A percentile compares a stretch with the other conserved stretches of the same genome.
phyloP scores from a whole-genome alignment of 306 rosid genomes.

The Fragaria nilgerrensis region DNA sequence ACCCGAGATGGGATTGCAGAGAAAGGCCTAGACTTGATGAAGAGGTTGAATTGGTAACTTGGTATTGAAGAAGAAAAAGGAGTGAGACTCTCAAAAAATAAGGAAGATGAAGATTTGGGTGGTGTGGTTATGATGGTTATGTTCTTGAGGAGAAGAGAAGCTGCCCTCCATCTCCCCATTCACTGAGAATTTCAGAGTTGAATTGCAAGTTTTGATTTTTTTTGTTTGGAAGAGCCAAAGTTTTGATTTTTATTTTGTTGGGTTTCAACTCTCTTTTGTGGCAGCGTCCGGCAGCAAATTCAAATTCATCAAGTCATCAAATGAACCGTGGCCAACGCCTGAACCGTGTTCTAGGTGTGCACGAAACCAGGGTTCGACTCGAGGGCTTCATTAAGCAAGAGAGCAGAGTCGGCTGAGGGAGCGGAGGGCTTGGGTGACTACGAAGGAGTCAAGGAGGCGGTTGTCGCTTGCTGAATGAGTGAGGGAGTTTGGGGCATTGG shows the following conservation, averaged over 20 bases:
- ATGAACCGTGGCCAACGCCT: too few species aligned
- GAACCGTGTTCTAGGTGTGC: too few species aligned
- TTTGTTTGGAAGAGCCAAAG: not conserved
- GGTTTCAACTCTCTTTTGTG: not conserved
- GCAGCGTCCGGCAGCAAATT: too few species aligned
- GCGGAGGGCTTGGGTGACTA: conserved; percentile 54
- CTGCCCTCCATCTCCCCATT: conserved; percentile 91
- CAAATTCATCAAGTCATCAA: too few species aligned
- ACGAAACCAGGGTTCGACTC: too few species aligned
- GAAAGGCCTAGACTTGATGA: conserved; percentile 38
- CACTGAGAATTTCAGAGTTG: conserved; percentile 25
- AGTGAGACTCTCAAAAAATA: conserved; percentile 12
- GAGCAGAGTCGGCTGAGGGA: too few species aligned
- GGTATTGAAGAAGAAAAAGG: conserved; percentile 15
- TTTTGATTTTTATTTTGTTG: not conserved
- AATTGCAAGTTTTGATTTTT: not conserved
- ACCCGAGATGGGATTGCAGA: conserved; percentile 53
- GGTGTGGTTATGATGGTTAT: not conserved
- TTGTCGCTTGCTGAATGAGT: conserved; percentile 38
- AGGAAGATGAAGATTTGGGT: conserved; percentile 32
- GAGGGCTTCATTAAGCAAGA: too few species aligned
- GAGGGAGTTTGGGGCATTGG: conserved; percentile 43
- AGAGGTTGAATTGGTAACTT: conserved; percentile 28
- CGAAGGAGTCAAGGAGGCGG: conserved; percentile 57
- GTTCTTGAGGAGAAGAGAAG: conserved; percentile 46